phyloP scores from a whole-genome alignment of 441 rosid species.

The Theobroma grandiflorum region DNA sequence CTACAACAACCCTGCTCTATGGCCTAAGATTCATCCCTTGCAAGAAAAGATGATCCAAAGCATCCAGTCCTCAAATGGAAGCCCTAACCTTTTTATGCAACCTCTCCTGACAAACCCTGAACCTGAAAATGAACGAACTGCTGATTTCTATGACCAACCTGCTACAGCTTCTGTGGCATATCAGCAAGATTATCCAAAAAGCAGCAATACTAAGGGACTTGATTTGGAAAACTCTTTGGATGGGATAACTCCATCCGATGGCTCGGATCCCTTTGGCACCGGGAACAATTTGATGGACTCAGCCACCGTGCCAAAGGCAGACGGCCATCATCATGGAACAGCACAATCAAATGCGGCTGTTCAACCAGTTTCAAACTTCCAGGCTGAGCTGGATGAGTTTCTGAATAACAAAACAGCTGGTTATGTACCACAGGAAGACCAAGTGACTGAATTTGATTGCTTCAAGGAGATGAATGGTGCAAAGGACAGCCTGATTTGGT shows the following conservation, averaged over 20 bases:
- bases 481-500: constrained; percentile 60
- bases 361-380: constrained; percentile 37
- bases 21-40: constrained; percentile 84
- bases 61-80: constrained; percentile 48
- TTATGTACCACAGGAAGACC: constrained; percentile 40
- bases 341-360: constrained; percentile 31
- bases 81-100: constrained; percentile 38
- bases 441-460: constrained; percentile 55
- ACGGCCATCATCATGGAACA: constrained; percentile 10
- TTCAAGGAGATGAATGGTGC: constrained; percentile 52
- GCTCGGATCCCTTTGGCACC: constrained; percentile 20
- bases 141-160: constrained; percentile 30
- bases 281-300: constrained; percentile 27
- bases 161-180: constrained; percentile 21
- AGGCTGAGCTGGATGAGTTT: constrained; percentile 49
- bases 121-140: constrained; percentile 28
- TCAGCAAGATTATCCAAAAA: constrained; percentile 36
- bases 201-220: constrained; percentile 29
- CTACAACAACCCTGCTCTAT: constrained; percentile 69
- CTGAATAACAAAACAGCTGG: constrained; percentile 34
- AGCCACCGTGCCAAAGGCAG: background rate
- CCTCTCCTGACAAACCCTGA: constrained; percentile 34
- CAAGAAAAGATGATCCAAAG: constrained; percentile 49
- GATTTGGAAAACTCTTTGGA: constrained; percentile 36
- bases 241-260: constrained; percentile 28